Evolutionary conservation across 257 asterid genomes (phyloP).

Genomic region (Jacaranda copaia): DNA sequence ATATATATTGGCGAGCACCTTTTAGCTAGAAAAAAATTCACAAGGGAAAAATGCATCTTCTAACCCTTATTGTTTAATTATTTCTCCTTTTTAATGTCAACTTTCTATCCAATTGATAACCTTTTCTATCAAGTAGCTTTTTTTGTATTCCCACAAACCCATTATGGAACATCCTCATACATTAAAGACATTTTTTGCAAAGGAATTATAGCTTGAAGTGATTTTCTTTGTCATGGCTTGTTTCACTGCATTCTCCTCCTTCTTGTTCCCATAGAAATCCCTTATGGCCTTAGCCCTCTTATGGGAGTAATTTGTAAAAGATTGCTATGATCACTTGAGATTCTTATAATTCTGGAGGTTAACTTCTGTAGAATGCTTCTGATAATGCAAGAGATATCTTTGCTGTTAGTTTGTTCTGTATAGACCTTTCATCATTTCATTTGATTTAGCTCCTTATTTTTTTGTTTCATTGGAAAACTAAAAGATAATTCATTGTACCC

Average conservation of each 20-base stretch:
- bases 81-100: not conserved
- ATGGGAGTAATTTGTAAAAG: constrained; percentile 5
- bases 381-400: constrained; percentile 1
- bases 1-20: not conserved
- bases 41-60: constrained; percentile 17
- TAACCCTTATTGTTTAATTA: not conserved
- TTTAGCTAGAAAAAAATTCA: not conserved
- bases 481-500: constrained; percentile 2
- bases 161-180: constrained; percentile 16
- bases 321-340: constrained; percentile 18
- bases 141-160: not conserved
- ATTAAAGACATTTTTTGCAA: constrained; percentile 15
- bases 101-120: constrained; percentile 11
- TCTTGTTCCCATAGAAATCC: not conserved
- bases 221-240: constrained; percentile 1
- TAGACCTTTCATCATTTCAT: constrained; percentile 22
- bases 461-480: not conserved
- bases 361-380: constrained; percentile 24
- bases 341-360: not conserved
- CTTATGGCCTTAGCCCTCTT: constrained; percentile 7
- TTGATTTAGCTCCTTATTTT: constrained; percentile 26
- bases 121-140: constrained; percentile 26
- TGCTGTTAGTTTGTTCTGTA: constrained; percentile 24
- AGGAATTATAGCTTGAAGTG: constrained; percentile 12
- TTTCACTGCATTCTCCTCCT: not conserved